Percentiles rank a stretch among this genome's conserved stretches.
phyloP scores from a whole-genome alignment of 2,329 filamentous ascomycete genomes.

The Aspergillus pseudoterreus region DNA sequence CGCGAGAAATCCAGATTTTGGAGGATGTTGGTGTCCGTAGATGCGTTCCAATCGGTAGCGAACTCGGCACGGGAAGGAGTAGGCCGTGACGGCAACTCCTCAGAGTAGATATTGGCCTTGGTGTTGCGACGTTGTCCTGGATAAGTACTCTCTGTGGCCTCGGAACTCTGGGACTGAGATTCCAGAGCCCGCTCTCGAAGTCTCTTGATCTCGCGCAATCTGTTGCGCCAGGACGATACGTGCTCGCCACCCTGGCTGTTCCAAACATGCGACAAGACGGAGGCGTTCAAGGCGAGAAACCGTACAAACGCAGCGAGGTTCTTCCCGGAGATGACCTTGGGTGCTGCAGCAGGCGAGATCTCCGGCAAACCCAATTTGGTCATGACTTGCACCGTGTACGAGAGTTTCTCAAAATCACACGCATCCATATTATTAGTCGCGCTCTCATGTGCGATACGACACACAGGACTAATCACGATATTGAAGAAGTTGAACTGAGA shows the following conservation, averaged over 20 bases:
- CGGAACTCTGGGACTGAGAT: slow-evolving; percentile 26
- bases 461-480: slow-evolving; percentile 87
- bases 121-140: slow-evolving; percentile 34
- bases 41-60: slow-evolving; percentile 35
- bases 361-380: slow-evolving; percentile 86
- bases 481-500: slow-evolving; percentile 96
- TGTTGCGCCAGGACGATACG: slow-evolving; percentile 82
- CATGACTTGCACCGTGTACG: slow-evolving; percentile 87
- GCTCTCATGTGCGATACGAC: slow-evolving; percentile 33
- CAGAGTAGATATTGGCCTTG: slow-evolving; percentile 35
- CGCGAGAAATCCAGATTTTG: slow-evolving; percentile 42
- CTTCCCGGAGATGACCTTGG: slow-evolving; percentile 81
- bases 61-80: slow-evolving; percentile 31
- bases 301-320: slow-evolving; percentile 83
- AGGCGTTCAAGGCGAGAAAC: slow-evolving; percentile 85
- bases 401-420: slow-evolving; percentile 45
- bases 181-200: slow-evolving; percentile 60
- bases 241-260: slow-evolving; percentile 69
- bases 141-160: slow-evolving; percentile 30
- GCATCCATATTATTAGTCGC: slow-evolving; percentile 32
- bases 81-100: slow-evolving; percentile 31
- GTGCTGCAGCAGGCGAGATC: slow-evolving; percentile 82
- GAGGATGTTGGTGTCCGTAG: slow-evolving; percentile 35
- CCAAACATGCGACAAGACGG: slow-evolving; percentile 92
- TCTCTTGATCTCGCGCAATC: slow-evolving; percentile 77